Evolutionary conservation across 257 asterid genomes (phyloP), one percentile per base, ranked within the genome.

Genomic region (Plantago major): DNA sequence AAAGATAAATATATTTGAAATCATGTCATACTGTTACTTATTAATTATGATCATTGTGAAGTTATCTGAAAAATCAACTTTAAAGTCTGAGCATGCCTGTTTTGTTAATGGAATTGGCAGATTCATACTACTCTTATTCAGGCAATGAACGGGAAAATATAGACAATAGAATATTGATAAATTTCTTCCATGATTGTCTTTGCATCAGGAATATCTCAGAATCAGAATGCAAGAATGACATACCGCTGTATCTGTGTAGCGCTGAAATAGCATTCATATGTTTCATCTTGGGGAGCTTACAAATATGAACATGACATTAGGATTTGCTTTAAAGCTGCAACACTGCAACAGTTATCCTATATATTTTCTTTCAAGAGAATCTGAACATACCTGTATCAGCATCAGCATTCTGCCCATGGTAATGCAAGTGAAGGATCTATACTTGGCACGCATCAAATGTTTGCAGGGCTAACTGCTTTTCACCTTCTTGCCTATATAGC

Each of bases 381-480:
- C 49, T 9, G 65, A 61, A 69, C 50, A 40, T 81, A 93, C 96
- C 99, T 49, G 77, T 71, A 65, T 63, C 81, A 46, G 91, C 91
- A 89, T 93, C 99, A 60, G 99, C 99, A 28, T 77, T 97, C 97
- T 59, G 97, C 97, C 97, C 99, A 93, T 15, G 99, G 96, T 73
- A 93, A 70, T 58, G 96, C 87, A 76, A 93, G 96, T 46, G 95
- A 80, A 64, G 97, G 99, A 75, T 93, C 99, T 75, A 93, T 93
- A 74, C 99, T 93, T 81, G 54, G 99, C 97, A 70, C 80, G 89
- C n/a, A 76, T 92, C 97, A 77, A 92, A 89, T 68, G 99, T 93
- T 76, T 74, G 89, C 72, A 84, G 96, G n/a, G 96, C 97, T 75
- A 87, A 69, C 70, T 79, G 84, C 61, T 66, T 76, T 81, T 86